A percentile compares a stretch with the other conserved stretches of the same genome.
These are phyloP conservation scores for Ceratobasidium sp. DNA, from an alignment of 1,284 basidiomycete species.

Conservation along the genomic window DNA sequence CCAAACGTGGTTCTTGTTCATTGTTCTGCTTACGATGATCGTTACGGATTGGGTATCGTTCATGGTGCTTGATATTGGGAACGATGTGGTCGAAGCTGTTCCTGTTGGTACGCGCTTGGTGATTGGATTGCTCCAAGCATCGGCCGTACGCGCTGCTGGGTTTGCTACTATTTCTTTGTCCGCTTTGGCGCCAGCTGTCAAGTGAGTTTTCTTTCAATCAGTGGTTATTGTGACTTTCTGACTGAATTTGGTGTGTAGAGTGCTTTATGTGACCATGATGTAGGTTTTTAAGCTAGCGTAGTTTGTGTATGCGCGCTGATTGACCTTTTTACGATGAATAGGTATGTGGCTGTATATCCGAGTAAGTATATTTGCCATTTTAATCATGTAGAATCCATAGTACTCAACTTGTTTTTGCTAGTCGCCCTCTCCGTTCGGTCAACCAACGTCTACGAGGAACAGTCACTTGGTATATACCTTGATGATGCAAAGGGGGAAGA, in stretches of 20 bases:
- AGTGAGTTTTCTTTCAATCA: slow-evolving; percentile 58
- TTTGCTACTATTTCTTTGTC: slow-evolving; percentile 82
- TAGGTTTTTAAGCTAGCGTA: background rate
- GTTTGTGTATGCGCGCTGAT: background rate
- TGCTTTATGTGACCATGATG: slow-evolving; percentile 92
- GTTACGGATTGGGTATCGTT: slow-evolving; percentile 92
- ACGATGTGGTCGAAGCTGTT: slow-evolving; percentile 75
- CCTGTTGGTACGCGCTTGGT: slow-evolving; percentile 76
- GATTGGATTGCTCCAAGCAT: slow-evolving; percentile 74
- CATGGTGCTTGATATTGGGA: slow-evolving; percentile 89
- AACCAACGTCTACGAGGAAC: slow-evolving; percentile 98
- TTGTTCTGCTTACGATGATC: slow-evolving; percentile 72
- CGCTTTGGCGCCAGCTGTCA: slow-evolving; percentile 84
- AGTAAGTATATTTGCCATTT: slow-evolving; percentile 51
- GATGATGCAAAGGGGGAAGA: slow-evolving; percentile 63
- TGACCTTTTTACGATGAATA: background rate
- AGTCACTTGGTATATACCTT: slow-evolving; percentile 81
- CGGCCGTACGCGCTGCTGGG: slow-evolving; percentile 81
- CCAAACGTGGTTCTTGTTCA: slow-evolving; percentile 93
- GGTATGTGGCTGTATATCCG: slow-evolving; percentile 69
- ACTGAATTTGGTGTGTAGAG: slow-evolving; percentile 53
- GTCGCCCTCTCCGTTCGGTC: slow-evolving; percentile 81
- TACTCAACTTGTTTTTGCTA: slow-evolving; percentile 57
- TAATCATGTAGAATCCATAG: slow-evolving; percentile 60
- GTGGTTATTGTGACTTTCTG: background rate